Conservation (phyloP, 768 basidiomycete species). For the Hygrophorus pudorinus region DNA sequence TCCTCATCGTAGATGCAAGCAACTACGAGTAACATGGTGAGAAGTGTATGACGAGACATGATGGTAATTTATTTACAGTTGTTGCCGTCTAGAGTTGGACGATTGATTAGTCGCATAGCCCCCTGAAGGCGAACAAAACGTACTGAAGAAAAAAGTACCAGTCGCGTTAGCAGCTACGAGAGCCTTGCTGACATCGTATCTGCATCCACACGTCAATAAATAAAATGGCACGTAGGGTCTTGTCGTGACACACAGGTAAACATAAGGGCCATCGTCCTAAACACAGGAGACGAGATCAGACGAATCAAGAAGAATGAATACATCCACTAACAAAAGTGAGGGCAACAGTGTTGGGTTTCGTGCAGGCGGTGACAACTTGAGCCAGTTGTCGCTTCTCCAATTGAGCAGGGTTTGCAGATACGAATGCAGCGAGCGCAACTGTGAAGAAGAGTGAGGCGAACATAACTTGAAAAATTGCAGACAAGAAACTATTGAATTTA, state of each 20-base stretch:
- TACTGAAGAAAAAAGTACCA: slow-evolving; percentile 25
- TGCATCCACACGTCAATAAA: background rate
- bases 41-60: too few relatives aligned
- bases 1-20: too few relatives aligned
- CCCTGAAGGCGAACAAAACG: background rate
- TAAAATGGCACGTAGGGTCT: background rate
- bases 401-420: too few relatives aligned
- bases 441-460: too few relatives aligned
- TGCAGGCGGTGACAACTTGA: slow-evolving; percentile 16
- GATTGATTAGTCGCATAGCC: too few relatives aligned
- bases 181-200: slow-evolving; percentile 13
- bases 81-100: too few relatives aligned
- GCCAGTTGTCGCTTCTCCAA: background rate
- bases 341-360: slow-evolving; percentile 18
- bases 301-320: too few relatives aligned
- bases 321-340: slow-evolving; percentile 14
- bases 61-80: too few relatives aligned
- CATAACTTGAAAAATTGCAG: too few relatives aligned
- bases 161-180: slow-evolving; percentile 15
- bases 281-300: too few relatives aligned
- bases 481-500: too few relatives aligned
- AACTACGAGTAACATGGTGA: slow-evolving; percentile 4
- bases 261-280: slow-evolving; percentile 17
- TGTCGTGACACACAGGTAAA: slow-evolving; percentile 9
- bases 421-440: too few relatives aligned